Evolutionary conservation across 306 rosid genomes (phyloP), one percentile per base, ranked within the genome.

Genomic region (Vigna trinervia): DNA sequence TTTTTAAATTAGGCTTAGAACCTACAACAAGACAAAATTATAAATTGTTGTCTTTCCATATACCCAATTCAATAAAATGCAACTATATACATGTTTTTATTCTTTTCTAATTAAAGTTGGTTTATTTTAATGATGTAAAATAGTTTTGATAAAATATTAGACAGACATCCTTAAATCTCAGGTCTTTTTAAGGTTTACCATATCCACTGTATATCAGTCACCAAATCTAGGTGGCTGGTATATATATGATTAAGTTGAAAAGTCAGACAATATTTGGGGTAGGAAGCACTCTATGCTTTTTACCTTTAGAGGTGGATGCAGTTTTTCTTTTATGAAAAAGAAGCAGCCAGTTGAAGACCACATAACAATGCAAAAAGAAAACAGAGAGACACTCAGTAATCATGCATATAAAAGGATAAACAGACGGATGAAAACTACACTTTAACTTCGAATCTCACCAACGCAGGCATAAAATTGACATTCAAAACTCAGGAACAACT

Each of bases 271-370:
- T 14, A 48, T 23, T 50, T 53, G 36, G 34, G 36, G 76, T 20
- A 12, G 39, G 54, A 22, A 7, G 41, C 67, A 22, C n/a, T 53
- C 26, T 57, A 57, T 72, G 41, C 10, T 38, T 54, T 72, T 72
- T 20, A 72, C 39, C 22, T 54, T 72, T 39, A 9, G 34, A 39
- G 53, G 77, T 38, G 20, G 53, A 45, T 45, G 14, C 14, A 11
- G 50, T 12, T 45, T 45, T 45, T 45, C 50, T 45, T 2, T 45
- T 45, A 43, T 2, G 48, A 43, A 43, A 43, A 9, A 10, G 14
- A 43, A 11, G 10, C 11, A 10, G 12, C 48, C 0, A 3, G 5
- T 39, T 39, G 45, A 39, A 8, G 9, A 39, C 3, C 45, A 39
- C 2, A 43, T 43, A 43, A 43, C 13, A 2, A 3, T 45, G 5